Percentiles rank a stretch among this genome's conserved stretches.
These are phyloP conservation scores for Arthroderma uncinatum DNA, from an alignment of 2,329 filamentous ascomycete species.

Conservation along the genomic window DNA sequence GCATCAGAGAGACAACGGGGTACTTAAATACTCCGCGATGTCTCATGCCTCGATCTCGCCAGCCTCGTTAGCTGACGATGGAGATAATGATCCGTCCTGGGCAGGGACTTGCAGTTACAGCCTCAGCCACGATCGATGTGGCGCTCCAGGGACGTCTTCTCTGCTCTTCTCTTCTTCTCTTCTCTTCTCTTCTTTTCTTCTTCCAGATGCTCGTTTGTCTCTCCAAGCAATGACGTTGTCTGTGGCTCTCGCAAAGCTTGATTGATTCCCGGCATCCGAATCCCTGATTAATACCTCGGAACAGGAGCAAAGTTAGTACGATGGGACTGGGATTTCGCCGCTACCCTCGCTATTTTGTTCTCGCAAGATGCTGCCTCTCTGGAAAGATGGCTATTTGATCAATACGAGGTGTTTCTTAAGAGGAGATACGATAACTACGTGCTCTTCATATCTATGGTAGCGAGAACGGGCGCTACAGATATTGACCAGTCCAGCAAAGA, in stretches of 20 bases:
- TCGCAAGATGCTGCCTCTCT: neutral
- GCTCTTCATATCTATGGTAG: too few species aligned
- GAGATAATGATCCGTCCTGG: neutral
- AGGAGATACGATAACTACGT: too few species aligned
- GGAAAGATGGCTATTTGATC: neutral
- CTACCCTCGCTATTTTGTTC: neutral
- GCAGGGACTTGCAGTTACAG: neutral
- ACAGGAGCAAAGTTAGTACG: neutral
- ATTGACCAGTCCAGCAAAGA: too few species aligned
- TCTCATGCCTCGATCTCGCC: neutral
- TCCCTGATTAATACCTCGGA: neutral
- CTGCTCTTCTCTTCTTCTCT: neutral
- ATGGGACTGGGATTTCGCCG: neutral
- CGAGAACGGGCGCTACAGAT: too few species aligned
- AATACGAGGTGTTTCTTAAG: too few species aligned
- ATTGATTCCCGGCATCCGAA: neutral
- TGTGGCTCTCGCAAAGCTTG: neutral
- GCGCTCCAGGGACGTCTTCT: neutral
- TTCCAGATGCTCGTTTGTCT: neutral
- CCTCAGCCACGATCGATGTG: neutral
- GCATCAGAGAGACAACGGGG: neutral
- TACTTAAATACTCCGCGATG: neutral
- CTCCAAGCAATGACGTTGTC: neutral
- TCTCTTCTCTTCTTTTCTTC: neutral
- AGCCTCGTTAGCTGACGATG: neutral